Base-by-base conservation (phyloP, 305 asterid genomes). In the Andrographis paniculata region DNA sequence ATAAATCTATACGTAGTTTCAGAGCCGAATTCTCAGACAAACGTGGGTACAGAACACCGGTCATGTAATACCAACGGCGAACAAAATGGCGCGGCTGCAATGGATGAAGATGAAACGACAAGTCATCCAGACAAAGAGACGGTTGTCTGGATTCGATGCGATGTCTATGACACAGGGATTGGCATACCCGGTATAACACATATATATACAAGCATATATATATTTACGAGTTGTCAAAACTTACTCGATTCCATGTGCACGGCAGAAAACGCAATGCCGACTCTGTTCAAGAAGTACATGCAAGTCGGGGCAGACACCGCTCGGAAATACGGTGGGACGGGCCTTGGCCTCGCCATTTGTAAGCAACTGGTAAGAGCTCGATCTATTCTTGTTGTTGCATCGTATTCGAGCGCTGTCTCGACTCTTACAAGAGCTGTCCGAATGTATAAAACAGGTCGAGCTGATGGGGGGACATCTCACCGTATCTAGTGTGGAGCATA, bases 321-420 rank as follows among this genome's bases (percentile, higher is more conserved):
- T 50, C 72, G 96, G 18, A 87, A 87, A 69, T 87, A 87, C 54
- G 96, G 96, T n/a, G 96, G 96, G 52, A 87, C 96, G 1, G 96
- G 96, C 59, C 69, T 87, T 52, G 96, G 96, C 67, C 79, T 87
- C 5, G 96, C 96, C 30, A 87, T 87, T 51, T 84, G 96, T 54
- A 87, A 87, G 62, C 95, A 87, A 41, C 55, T 84, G 94, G 97
- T 87, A 81, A 61, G n/a, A 8, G 16, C 10, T 56, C 13, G 1
- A 54, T 13, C 14, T 14, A n/a, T n/a, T 10, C 4, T 4, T 9
- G 30, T 45, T n/a, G 8, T 17, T 17, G 17, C 50, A 4, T 31
- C 24, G 23, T 20, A 22, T 45, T 7, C 4, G 1, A 20, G n/a
- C 1, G 9, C 17, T 4, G 7, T 35, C 21, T 3, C 19, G 30